Evolutionary conservation across 306 rosid species (phyloP), one percentile per base, ranked within the genome.

Genomic region (Alnus rubra): DNA sequence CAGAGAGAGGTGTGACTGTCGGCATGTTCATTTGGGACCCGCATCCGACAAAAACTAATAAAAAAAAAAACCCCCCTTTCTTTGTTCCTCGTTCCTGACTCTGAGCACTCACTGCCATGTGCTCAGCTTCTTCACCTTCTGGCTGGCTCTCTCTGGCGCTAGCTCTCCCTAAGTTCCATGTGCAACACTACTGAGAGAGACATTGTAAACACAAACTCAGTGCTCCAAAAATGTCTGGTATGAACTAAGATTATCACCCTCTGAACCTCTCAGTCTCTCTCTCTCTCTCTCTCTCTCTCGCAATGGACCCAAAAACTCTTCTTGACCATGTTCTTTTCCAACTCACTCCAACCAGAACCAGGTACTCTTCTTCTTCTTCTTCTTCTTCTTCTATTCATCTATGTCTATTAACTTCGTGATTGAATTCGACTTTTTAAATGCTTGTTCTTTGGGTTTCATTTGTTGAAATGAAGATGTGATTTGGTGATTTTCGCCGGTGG

Each of bases 261-360:
- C 78, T 83, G 45, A 87, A 74, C 18, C 51, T 69, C 79, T 75
- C 49, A 23, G 28, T 23, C 28, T 78, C 72, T 15, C 44, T 51
- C 52, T 71, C 16, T 33, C n/a, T 63, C 82, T 18, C 45, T 73
- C 71, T 78, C 47, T 69, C 39, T 74, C 51, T 9, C 79, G 65
- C 75, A 86, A 96, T 96, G 99, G 98, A 96, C 76, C 87, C 90
- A 54, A 87, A 82, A n/a, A 79, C 91, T 86, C 90, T 84, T 74
- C 92, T 96, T 83, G 97, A 96, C 86, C 90, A 96, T 85, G 94
- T 86, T 52, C 94, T 91, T 77, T 96, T 96, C 86, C 99, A 96
- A 88, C 99, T 96, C 83, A 96, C 99, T 58, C 99, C 99, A 70
- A 96, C 99, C 69, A 72, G 99, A 77, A 96, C 99, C 86, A 93